Conservation (phyloP, 2,329 filamentous ascomycete species). For the Xylariaceae sp. region DNA sequence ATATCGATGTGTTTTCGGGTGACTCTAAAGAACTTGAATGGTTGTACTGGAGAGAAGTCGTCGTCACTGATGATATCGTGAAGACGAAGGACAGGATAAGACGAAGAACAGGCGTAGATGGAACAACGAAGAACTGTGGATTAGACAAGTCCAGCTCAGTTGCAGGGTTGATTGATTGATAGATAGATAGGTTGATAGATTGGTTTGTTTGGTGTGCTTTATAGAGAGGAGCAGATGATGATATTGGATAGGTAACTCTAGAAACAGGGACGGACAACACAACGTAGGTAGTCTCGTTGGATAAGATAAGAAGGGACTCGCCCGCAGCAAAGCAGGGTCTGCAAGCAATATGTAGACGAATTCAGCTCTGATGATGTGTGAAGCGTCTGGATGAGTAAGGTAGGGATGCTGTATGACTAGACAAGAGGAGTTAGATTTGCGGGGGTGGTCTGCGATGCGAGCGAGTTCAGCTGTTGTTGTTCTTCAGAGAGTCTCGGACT, state of each 20-base stretch:
- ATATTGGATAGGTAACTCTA: background rate
- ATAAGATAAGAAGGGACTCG: constrained; percentile 10
- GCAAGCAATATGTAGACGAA: constrained; percentile 24
- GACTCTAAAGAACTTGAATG: constrained; percentile 21
- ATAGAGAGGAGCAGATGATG: background rate
- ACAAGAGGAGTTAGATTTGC: background rate
- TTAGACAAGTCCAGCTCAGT: constrained; percentile 7
- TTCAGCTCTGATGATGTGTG: constrained; percentile 16
- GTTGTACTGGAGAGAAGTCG: constrained; percentile 17
- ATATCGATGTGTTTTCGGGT: constrained; percentile 38
- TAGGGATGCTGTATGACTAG: constrained; percentile 7
- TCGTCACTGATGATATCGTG: constrained; percentile 19
- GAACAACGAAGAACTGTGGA: background rate
- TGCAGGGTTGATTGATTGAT: constrained; percentile 2
- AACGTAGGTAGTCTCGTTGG: background rate
- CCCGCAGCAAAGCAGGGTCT: constrained; percentile 20
- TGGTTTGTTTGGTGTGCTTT: constrained; percentile 3
- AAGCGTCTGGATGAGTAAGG: constrained; percentile 15
- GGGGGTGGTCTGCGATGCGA: background rate
- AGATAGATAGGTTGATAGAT: no score
- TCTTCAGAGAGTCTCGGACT: constrained; percentile 15
- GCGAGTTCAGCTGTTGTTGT: constrained; percentile 6
- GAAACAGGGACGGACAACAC: background rate
- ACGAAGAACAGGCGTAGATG: background rate
- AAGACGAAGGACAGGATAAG: constrained; percentile 13